Evolutionary conservation across 108 stramenopile species (phyloP).

Genomic region (Cyclotella cryptica): DNA sequence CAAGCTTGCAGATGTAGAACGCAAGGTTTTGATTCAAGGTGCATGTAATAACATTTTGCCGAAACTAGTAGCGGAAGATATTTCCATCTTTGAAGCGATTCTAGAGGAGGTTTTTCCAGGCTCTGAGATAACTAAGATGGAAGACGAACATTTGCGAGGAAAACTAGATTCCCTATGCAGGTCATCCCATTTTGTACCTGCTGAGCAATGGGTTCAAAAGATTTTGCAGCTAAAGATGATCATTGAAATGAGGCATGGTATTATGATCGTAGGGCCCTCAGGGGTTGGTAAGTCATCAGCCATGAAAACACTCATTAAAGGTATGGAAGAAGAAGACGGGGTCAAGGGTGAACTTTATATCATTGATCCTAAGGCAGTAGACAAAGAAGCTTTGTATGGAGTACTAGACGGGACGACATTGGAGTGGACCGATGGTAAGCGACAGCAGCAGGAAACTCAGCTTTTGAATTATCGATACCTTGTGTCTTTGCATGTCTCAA

Average conservation of each 20-base stretch:
- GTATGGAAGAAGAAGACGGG: slow-evolving; percentile 88
- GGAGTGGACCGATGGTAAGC: slow-evolving; percentile 95
- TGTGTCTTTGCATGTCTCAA: no score
- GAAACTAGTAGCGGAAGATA: slow-evolving; percentile 95
- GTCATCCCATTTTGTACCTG: slow-evolving; percentile 58
- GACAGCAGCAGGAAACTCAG: neutral
- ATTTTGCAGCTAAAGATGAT: slow-evolving; percentile 95
- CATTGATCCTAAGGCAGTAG: slow-evolving; percentile 97
- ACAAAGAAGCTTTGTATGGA: slow-evolving; percentile 95
- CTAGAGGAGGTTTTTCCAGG: slow-evolving; percentile 93
- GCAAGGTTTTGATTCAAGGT: slow-evolving; percentile 85
- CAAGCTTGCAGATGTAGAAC: slow-evolving; percentile 68
- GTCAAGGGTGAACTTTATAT: slow-evolving; percentile 90
- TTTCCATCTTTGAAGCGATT: slow-evolving; percentile 82
- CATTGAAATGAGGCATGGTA: slow-evolving; percentile 93
- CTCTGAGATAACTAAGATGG: slow-evolving; percentile 78
- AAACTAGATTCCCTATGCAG: slow-evolving; percentile 79
- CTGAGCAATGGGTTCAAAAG: slow-evolving; percentile 92
- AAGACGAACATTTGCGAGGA: slow-evolving; percentile 74
- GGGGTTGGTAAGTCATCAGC: slow-evolving; percentile 89
- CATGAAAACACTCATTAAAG: slow-evolving; percentile 77
- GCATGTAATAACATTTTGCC: slow-evolving; percentile 97
- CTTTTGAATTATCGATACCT: no score
- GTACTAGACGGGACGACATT: slow-evolving; percentile 95
- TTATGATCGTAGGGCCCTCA: slow-evolving; percentile 96